These are phyloP conservation scores for Crithidia thermophila DNA, from an alignment of 208 protist genomes.

Conservation along the genomic window DNA sequence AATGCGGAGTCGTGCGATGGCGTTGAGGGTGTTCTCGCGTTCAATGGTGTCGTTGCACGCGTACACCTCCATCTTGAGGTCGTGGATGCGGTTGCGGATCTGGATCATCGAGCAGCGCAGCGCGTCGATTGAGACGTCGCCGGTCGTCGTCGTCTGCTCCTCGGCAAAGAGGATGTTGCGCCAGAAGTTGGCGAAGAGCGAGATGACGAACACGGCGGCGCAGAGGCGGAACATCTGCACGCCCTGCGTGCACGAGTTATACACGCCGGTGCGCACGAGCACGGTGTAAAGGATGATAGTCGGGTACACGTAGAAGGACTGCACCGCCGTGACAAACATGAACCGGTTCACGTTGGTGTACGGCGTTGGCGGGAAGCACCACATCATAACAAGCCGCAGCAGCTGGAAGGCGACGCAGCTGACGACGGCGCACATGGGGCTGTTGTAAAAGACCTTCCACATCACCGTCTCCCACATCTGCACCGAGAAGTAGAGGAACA, in stretches of 20 bases:
- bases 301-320: slow-evolving; percentile 41
- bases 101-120: slow-evolving; percentile 62
- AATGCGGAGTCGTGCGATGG: slow-evolving; percentile 64
- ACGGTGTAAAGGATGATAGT: slow-evolving; percentile 39
- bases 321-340: slow-evolving; percentile 28
- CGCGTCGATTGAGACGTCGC: slow-evolving; percentile 62
- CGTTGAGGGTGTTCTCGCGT: slow-evolving; percentile 71
- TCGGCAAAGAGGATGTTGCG: slow-evolving; percentile 52
- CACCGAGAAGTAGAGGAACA: slow-evolving; percentile 42
- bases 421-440: slow-evolving; percentile 38
- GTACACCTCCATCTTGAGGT: slow-evolving; percentile 63
- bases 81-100: slow-evolving; percentile 63
- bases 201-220: slow-evolving; percentile 28
- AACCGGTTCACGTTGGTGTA: slow-evolving; percentile 76
- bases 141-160: slow-evolving; percentile 37
- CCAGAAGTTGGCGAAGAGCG: slow-evolving; percentile 58
- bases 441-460: slow-evolving; percentile 82
- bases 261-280: slow-evolving; percentile 46
- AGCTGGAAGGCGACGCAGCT: slow-evolving; percentile 48
- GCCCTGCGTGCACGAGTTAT: slow-evolving; percentile 53
- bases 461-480: slow-evolving; percentile 51
- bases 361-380: slow-evolving; percentile 39
- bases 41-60: slow-evolving; percentile 41
- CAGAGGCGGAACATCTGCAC: slow-evolving; percentile 48
- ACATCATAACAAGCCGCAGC: slow-evolving; percentile 26